Evolutionary conservation across 345 rosid genomes (phyloP).

Genomic region (Moricandia arvensis): DNA sequence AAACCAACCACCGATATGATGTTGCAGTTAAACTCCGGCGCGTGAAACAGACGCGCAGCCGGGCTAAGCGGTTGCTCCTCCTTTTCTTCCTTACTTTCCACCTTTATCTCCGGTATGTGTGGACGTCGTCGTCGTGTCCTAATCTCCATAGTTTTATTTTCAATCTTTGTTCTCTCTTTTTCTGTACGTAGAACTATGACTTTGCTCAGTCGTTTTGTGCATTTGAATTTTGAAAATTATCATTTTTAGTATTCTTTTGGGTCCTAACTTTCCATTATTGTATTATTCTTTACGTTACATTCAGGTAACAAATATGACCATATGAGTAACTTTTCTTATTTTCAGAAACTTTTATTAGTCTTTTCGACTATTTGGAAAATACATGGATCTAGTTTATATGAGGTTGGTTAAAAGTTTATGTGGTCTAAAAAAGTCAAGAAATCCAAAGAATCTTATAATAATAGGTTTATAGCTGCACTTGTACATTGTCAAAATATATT

Average conservation of each 20-base stretch:
- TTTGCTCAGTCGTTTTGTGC: not conserved
- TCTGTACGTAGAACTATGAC: not conserved
- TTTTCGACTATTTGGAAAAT: not conserved
- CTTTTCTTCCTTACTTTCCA: slow-evolving; percentile 1
- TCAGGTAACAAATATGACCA: not conserved
- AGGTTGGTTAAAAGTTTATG: not conserved
- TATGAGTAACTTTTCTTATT: not conserved
- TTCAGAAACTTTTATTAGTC: not conserved
- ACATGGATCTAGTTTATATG: not conserved
- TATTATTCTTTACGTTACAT: not conserved
- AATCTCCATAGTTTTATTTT: not conserved
- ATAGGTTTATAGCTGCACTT: not conserved
- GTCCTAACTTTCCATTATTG: not conserved
- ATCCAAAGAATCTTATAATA: not conserved
- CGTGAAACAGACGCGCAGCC: slow-evolving; percentile 52
- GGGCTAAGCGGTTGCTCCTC: slow-evolving; percentile 58
- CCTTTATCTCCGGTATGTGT: not conserved
- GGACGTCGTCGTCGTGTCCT: not conserved
- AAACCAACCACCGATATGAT: slow-evolving; percentile 52
- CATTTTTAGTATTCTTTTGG: not conserved
- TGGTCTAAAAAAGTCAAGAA: not conserved
- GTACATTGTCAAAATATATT: not conserved
- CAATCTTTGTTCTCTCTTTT: not conserved
- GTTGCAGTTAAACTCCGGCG: slow-evolving; percentile 50
- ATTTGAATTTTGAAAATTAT: not conserved